Evolutionary conservation across 2,329 filamentous ascomycete genomes (phyloP).

Genomic region (Coniochaeta ligniaria): DNA sequence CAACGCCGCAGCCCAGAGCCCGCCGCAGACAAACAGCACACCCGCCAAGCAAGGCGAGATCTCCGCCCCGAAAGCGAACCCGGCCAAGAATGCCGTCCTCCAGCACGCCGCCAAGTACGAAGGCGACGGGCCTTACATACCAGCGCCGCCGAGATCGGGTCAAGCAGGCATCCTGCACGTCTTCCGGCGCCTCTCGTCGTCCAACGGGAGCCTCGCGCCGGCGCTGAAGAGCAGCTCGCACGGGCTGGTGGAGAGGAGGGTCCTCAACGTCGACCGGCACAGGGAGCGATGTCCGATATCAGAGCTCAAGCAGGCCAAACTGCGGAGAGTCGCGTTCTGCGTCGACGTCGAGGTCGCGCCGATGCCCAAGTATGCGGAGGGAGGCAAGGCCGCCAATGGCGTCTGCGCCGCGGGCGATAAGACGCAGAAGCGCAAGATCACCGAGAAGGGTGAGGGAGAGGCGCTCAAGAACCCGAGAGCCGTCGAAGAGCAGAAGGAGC

Average conservation of each 20-base stretch:
- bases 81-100: conserved; percentile 52
- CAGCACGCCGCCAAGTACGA: conserved; percentile 46
- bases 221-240: conserved; percentile 45
- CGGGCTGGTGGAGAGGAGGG: conserved; percentile 68
- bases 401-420: conserved; percentile 41
- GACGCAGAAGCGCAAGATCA: conserved; percentile 54
- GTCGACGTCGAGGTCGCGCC: conserved; percentile 97
- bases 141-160: conserved; percentile 62
- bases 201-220: conserved; percentile 39
- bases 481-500: conserved; percentile 48
- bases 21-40: conserved; percentile 22
- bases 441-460: conserved; percentile 67
- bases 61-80: conserved; percentile 39
- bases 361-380: conserved; percentile 69
- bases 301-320: conserved; percentile 72
- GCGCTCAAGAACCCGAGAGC: conserved; percentile 61
- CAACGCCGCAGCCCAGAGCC: conserved; percentile 17
- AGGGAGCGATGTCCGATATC: conserved; percentile 72
- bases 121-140: conserved; percentile 62
- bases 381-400: conserved; percentile 30
- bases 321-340: conserved; percentile 87
- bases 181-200: conserved; percentile 73
- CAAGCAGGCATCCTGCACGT: conserved; percentile 74
- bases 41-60: conserved; percentile 32
- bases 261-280: conserved; percentile 78